Evolutionary conservation across 2,329 filamentous ascomycete species (phyloP), one percentile per base, ranked within the genome.

Genomic region (Aspergillus glaucus): DNA sequence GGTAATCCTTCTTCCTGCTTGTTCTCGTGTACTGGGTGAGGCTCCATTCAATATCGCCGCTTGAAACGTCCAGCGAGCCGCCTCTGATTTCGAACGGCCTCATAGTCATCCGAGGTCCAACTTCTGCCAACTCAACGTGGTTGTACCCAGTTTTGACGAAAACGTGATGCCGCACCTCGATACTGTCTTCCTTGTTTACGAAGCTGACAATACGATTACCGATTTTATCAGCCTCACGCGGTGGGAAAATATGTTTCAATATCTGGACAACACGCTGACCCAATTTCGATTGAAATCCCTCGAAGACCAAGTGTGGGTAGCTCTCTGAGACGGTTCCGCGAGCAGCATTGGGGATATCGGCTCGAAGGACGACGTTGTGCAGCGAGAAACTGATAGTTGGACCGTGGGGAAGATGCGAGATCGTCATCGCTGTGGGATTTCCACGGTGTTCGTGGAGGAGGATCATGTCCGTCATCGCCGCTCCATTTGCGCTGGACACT

Each of bases 41-140:
- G 55, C 93, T 87, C 93, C 93, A 98, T 72, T 98, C 93, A 4
- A 94, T 84, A 70, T 98, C 93, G 3, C 92, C 92, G 57, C 94
- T 88, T 69, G 94, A 94, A 63, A 91, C 69, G 53, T 97, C 93
- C 51, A 96, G 75, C 3, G 92, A 95, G 14, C 93, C 92, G 46
- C 85, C 86, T 43, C 91, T 80, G 53, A 98, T 95, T 73, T 97
- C 89, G 64, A 97, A 98, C 46, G 90, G 75, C 57, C 89, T 79
- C 89, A 97, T 93, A n/a, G 90, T 95, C 88, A 97, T 95, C 49
- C 93, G 79, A 1, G 93, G 93, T 0, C 92, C 90, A 45, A 95
- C 89, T 67, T 95, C 90, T 12, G 87, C 85, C 59, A 95, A 72
- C 68, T 95, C 90, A 2, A 97, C 88, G 50, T 86, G 88, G 63